Evolutionary conservation across 306 rosid genomes (phyloP).

Genomic region (Vigna angularis): DNA sequence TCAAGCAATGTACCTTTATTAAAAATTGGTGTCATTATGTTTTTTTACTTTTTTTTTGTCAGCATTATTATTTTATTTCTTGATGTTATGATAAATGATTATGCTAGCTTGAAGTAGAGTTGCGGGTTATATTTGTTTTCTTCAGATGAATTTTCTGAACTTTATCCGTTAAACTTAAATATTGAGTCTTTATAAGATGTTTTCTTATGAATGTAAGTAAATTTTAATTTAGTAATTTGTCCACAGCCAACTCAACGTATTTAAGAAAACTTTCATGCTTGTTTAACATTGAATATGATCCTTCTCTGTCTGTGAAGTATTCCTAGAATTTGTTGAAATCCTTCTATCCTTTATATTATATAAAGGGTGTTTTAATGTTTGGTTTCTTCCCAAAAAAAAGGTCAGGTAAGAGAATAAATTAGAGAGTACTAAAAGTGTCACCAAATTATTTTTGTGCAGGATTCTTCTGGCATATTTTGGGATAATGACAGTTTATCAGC

Average conservation of each 20-base stretch:
- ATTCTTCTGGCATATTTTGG: slow-evolving; percentile 99
- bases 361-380: background rate
- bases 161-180: slow-evolving; percentile 15
- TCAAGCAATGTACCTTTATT: slow-evolving; percentile 12
- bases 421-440: slow-evolving; percentile 14
- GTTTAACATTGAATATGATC: slow-evolving; percentile 7
- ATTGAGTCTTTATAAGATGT: background rate
- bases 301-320: background rate
- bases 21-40: slow-evolving; percentile 3
- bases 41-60: too few relatives aligned
- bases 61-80: slow-evolving; percentile 1
- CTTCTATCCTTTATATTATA: background rate
- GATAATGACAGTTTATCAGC: slow-evolving; percentile 99
- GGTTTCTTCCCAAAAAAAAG: background rate
- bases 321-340: slow-evolving; percentile 29
- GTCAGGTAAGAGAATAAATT: slow-evolving; percentile 4
- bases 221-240: background rate
- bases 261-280: background rate
- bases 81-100: slow-evolving; percentile 33
- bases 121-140: slow-evolving; percentile 7
- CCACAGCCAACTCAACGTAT: background rate
- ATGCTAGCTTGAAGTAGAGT: slow-evolving; percentile 28
- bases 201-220: slow-evolving; percentile 24
- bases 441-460: slow-evolving; percentile 59
- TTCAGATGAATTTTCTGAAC: background rate